A percentile compares a stretch with the other conserved stretches of the same genome.
Evolutionary conservation across 73 alveolate species (phyloP).

Genomic region (Paraurostyla sp.): DNA sequence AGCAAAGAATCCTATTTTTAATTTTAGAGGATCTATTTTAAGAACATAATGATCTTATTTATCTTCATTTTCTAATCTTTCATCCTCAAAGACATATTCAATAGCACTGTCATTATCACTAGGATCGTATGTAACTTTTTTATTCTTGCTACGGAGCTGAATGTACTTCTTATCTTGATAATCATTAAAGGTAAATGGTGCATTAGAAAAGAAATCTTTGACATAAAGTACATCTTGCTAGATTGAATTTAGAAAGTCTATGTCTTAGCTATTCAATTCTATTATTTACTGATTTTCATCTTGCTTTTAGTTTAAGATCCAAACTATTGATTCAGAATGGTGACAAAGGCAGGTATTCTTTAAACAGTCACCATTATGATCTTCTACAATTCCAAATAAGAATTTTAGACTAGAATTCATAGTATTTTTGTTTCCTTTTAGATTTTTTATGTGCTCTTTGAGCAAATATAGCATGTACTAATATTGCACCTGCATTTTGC

Average conservation of each 20-base stretch:
- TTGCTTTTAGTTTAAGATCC: conserved; percentile 3
- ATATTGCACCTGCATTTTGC: conserved; percentile 20
- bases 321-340: conserved; percentile 25
- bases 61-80: neutral
- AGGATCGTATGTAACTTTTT: neutral
- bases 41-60: neutral
- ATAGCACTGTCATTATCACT: neutral
- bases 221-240: neutral
- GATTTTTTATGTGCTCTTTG: neutral
- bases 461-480: neutral
- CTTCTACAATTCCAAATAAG: conserved; percentile 27
- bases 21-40: neutral
- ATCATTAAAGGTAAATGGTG: conserved; percentile 44
- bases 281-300: conserved; percentile 30
- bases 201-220: neutral
- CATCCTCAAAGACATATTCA: conserved; percentile 19
- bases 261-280: neutral
- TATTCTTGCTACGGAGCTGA: neutral
- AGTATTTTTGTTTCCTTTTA: neutral
- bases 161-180: conserved; percentile 31
- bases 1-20: conserved; percentile 7
- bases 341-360: conserved; percentile 20
- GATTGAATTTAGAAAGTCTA: neutral
- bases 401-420: neutral
- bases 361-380: conserved; percentile 29